Conservation (phyloP, 768 basidiomycete species). For the Pisolithus microcarpus region DNA sequence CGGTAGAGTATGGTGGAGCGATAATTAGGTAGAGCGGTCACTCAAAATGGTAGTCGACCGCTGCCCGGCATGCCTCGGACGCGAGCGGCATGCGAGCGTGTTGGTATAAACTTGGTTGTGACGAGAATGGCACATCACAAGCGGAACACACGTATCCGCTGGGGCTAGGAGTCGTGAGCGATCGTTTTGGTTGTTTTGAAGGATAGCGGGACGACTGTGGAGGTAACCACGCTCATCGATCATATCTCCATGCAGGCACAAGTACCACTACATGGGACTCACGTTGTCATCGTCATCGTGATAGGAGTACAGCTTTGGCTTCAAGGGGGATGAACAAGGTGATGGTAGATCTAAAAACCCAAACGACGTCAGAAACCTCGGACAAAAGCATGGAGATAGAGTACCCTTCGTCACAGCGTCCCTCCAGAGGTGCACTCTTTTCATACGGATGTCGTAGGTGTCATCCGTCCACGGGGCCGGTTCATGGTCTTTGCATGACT, state of each 20-base stretch:
- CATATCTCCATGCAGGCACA: not conserved
- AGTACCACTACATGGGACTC: constrained; percentile 14
- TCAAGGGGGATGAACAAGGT: constrained; percentile 41
- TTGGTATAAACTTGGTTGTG: constrained; percentile 49
- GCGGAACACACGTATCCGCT: constrained; percentile 63
- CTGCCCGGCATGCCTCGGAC: constrained; percentile 66
- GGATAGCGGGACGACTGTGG: constrained; percentile 39
- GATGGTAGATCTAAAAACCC: constrained; percentile 5
- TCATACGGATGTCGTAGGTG: constrained; percentile 49
- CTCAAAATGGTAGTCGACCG: constrained; percentile 72
- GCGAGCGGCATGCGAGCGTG: constrained; percentile 48
- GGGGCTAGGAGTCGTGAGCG: constrained; percentile 38
- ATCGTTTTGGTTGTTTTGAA: constrained; percentile 59
- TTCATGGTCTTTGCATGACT: constrained; percentile 22
- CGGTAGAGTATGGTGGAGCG: too few relatives aligned
- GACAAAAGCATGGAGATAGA: not conserved
- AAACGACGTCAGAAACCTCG: constrained; percentile 5
- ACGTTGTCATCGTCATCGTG: constrained; percentile 36
- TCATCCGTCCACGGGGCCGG: constrained; percentile 35
- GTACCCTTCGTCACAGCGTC: constrained; percentile 25
- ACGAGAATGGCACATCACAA: constrained; percentile 61
- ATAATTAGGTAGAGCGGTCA: constrained; percentile 10
- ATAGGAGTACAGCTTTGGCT: constrained; percentile 39
- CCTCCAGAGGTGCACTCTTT: constrained; percentile 67
- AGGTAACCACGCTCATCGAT: constrained; percentile 10